Conservation (phyloP, 2,329 filamentous ascomycete species). For the Pestalotiopsis sp. region DNA sequence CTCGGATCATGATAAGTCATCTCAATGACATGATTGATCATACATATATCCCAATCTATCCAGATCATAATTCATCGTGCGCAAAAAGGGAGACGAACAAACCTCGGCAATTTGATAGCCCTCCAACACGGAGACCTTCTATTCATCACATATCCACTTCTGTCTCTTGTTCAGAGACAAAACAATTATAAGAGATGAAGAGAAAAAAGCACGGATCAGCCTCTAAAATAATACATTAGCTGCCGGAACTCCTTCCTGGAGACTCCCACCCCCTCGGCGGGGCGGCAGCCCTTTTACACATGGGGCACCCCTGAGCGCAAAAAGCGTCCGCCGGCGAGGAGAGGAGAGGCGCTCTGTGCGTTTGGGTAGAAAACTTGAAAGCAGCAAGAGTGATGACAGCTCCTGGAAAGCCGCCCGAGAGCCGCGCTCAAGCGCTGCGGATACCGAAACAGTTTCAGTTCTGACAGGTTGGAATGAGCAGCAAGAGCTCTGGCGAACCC, state of each 20-base stretch:
- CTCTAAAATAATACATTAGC: not conserved
- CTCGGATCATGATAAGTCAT: not conserved
- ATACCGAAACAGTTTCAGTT: constrained; percentile 5
- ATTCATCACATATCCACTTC: not conserved
- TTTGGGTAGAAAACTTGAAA: not conserved
- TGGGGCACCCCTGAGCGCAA: not conserved
- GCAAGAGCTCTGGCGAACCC: not conserved
- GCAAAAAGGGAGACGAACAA: not conserved
- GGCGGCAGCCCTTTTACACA: not conserved
- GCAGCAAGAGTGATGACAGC: not conserved
- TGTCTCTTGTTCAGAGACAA: not conserved
- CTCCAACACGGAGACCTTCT: not conserved
- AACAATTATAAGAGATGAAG: not conserved
- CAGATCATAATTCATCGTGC: not conserved
- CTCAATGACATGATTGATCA: not conserved
- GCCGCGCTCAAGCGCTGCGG: constrained; percentile 5
- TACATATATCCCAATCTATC: not conserved
- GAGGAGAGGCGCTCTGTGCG: not conserved
- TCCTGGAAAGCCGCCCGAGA: not conserved
- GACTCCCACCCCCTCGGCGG: not conserved
- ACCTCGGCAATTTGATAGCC: not conserved
- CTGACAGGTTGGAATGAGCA: not conserved
- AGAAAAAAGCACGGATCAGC: constrained; percentile 1
- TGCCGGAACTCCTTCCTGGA: constrained; percentile 1
- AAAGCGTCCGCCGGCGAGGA: not conserved